Base-by-base conservation (phyloP, 176 grass and related monocot genomes). In the Stipa capillata region DNA sequence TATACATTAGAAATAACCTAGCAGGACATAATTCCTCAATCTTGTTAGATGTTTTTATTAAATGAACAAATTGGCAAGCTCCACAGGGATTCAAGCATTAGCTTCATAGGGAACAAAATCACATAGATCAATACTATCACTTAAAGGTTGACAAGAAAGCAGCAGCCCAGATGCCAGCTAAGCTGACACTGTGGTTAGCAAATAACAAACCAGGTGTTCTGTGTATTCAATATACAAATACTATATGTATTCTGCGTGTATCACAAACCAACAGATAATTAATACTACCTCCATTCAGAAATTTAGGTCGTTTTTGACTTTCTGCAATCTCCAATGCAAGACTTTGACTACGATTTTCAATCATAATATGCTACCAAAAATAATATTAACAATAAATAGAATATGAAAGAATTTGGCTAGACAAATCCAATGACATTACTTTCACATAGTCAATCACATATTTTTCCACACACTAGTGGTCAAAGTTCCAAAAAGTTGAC, bases 11-110 rank as follows among this genome's bases (percentile, higher is more conserved):
- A 60, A 53, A 73, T 29, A 18, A 68, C 7, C 24, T 37, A 21
- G 45, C 28, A 23, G n/a, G 23, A 51, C 63, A 79, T 28, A 67
- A 73, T 69, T 35, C 45, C 29, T 42, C 60, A 66, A 67, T 68
- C 39, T 50, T 75, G 33, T 47, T 48, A 57, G 48, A n/a, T 74
- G 21, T 50, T 74, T 27, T 37, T 48, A 54, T 51, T 47, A 47
- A 73, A 66, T 48, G 29, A 29, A 75, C n/a, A 70, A 17, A 55
- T n/a, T 71, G 81, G 45, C 35, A 70, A 85, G 79, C 69, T 59
- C 1, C 31, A 65, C 18, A 6, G 29, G 42, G 48, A 77, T 64
- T 56, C 44, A 55, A 76, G 35, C 20, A 48, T 65, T 63, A 63
- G 44, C 44, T 43, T 74, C 66, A 28, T 7, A 44, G 33, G 27